These are phyloP conservation scores for Irpex sp. DNA, from an alignment of 1,284 basidiomycete species.

Conservation along the genomic window DNA sequence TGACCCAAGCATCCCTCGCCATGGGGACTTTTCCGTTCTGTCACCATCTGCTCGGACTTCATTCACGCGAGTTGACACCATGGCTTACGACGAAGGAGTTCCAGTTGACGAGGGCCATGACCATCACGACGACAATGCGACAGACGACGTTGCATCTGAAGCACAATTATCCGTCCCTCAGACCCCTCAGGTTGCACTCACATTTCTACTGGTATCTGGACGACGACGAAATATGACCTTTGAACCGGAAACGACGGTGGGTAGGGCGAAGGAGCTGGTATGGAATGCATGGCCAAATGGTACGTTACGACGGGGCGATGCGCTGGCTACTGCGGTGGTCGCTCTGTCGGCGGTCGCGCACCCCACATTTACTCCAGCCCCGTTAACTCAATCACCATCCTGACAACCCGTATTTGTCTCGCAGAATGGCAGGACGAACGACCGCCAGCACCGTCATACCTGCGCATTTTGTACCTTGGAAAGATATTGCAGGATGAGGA, in stretches of 20 bases:
- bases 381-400: not conserved
- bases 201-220: conserved; percentile 77
- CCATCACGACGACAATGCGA: conserved; percentile 8
- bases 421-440: conserved; percentile 79
- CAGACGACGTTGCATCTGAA: conserved; percentile 15
- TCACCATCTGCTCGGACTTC: conserved; percentile 35
- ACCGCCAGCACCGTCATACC: conserved; percentile 75
- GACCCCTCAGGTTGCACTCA: conserved; percentile 63
- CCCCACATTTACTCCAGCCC: not conserved
- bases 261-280: conserved; percentile 79
- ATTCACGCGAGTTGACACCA: conserved; percentile 33
- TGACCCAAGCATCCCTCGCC: not conserved
- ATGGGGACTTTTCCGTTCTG: conserved; percentile 19
- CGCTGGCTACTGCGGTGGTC: not conserved
- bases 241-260: conserved; percentile 74
- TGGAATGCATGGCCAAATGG: conserved; percentile 84
- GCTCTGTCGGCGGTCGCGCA: not conserved
- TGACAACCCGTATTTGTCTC: not conserved
- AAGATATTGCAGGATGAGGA: conserved; percentile 83
- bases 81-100: conserved; percentile 17
- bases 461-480: conserved; percentile 79
- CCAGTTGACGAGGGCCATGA: conserved; percentile 15
- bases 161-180: conserved; percentile 39
- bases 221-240: conserved; percentile 72
- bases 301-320: conserved; percentile 31